Evolutionary conservation across 768 basidiomycete genomes (phyloP).

Genomic region (Trametes coccinea): DNA sequence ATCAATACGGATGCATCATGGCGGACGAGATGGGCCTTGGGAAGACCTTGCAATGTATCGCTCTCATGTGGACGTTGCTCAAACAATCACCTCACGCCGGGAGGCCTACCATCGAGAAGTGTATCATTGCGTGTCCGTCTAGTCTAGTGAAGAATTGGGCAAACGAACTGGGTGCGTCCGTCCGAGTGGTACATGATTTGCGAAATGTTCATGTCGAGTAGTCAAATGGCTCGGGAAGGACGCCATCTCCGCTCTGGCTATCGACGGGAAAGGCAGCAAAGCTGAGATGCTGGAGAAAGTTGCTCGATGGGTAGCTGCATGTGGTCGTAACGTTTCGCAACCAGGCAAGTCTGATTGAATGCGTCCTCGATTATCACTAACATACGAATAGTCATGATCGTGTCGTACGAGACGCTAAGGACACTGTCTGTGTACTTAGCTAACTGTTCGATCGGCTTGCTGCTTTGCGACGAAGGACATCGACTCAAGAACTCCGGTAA

Average conservation of each 20-base stretch:
- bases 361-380: not conserved
- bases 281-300: slow-evolving; percentile 78
- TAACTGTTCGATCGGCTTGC: slow-evolving; percentile 79
- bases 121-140: slow-evolving; percentile 95
- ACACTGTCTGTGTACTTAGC: slow-evolving; percentile 75
- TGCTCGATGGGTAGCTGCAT: slow-evolving; percentile 85
- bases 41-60: slow-evolving; percentile 95
- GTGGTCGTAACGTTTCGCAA: slow-evolving; percentile 86
- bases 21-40: slow-evolving; percentile 99
- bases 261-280: slow-evolving; percentile 92
- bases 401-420: slow-evolving; percentile 95
- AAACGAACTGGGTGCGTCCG: slow-evolving; percentile 78
- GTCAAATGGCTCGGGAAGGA: slow-evolving; percentile 96
- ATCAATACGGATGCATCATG: slow-evolving; percentile 97
- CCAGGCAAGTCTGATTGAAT: slow-evolving; percentile 58
- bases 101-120: slow-evolving; percentile 91
- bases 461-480: slow-evolving; percentile 98
- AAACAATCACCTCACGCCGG: slow-evolving; percentile 92
- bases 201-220: slow-evolving; percentile 33
- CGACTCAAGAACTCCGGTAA: slow-evolving; percentile 92
- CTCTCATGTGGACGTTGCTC: slow-evolving; percentile 91
- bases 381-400: slow-evolving; percentile 80
- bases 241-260: slow-evolving; percentile 76
- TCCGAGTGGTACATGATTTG: no score
- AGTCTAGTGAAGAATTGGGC: slow-evolving; percentile 99